These are phyloP conservation scores for Tilletia walkeri DNA, from an alignment of 1,284 basidiomycete species.

Conservation along the genomic window DNA sequence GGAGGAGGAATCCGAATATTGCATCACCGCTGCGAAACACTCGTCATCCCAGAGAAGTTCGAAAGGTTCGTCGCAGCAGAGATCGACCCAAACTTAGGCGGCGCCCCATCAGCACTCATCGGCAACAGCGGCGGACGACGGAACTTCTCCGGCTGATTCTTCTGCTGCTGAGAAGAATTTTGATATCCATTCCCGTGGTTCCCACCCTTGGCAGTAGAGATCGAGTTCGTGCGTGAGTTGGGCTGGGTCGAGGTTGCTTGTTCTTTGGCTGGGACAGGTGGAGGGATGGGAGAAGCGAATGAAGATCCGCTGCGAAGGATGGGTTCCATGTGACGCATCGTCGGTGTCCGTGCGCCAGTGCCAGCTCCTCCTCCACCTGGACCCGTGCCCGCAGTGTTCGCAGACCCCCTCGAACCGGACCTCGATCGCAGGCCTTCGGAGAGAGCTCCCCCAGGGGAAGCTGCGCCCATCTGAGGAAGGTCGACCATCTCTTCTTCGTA, in stretches of 20 bases:
- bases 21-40: slow-evolving; percentile 1
- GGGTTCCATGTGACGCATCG: background rate
- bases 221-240: background rate
- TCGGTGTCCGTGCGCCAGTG: background rate
- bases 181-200: no score
- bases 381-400: background rate
- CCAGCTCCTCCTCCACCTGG: no score
- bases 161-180: background rate
- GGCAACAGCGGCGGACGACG: background rate
- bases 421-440: background rate
- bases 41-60: background rate
- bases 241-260: no score
- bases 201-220: no score
- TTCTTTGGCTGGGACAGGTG: no score
- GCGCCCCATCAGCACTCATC: slow-evolving; percentile 4
- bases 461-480: no score
- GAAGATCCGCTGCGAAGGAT: no score
- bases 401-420: background rate
- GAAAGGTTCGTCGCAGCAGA: background rate
- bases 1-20: no score
- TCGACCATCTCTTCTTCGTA: no score
- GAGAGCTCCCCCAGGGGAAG: no score
- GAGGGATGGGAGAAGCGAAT: no score
- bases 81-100: slow-evolving; percentile 9
- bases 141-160: background rate